A percentile compares a stretch with the other conserved stretches of the same genome.
These are phyloP conservation scores for Paramecium primaurelia DNA, from an alignment of 73 alveolate species.

Conservation along the genomic window DNA sequence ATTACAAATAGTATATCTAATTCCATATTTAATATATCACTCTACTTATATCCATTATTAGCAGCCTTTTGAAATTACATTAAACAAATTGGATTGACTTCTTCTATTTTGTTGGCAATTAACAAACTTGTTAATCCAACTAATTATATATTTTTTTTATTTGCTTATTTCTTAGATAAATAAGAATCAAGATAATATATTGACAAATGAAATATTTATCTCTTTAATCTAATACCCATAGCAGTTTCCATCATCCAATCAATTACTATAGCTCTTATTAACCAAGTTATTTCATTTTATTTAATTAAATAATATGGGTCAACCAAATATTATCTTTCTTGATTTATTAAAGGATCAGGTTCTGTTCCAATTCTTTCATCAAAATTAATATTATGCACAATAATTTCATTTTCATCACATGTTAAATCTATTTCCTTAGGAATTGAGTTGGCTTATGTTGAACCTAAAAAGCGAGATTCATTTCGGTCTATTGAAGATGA, in stretches of 20 bases:
- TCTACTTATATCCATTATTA: slow-evolving; percentile 64
- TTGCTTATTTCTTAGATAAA: not conserved
- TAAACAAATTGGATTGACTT: slow-evolving; percentile 51
- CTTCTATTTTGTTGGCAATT: slow-evolving; percentile 76
- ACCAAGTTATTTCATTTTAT: slow-evolving; percentile 38
- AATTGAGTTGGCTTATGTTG: not conserved
- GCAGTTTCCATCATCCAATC: slow-evolving; percentile 84
- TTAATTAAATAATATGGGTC: not conserved
- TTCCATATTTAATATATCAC: slow-evolving; percentile 69
- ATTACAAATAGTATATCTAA: slow-evolving; percentile 47
- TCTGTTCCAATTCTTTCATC: slow-evolving; percentile 18
- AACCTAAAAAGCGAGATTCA: not conserved
- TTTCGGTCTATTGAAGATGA: not conserved
- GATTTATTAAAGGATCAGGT: slow-evolving; percentile 10
- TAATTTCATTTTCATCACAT: slow-evolving; percentile 22
- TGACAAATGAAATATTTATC: slow-evolving; percentile 75
- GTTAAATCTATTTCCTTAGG: slow-evolving; percentile 25
- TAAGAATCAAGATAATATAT: slow-evolving; percentile 57
- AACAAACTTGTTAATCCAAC: slow-evolving; percentile 69
- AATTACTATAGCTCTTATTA: slow-evolving; percentile 71
- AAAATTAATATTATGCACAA: not conserved
- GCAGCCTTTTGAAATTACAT: slow-evolving; percentile 69
- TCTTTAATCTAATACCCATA: slow-evolving; percentile 63
- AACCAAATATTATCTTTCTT: slow-evolving; percentile 21
- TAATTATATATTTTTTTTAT: slow-evolving; percentile 60